Evolutionary conservation across 495 filamentous ascomycete species (phyloP).

Genomic region (Lentithecium fluviatile): DNA sequence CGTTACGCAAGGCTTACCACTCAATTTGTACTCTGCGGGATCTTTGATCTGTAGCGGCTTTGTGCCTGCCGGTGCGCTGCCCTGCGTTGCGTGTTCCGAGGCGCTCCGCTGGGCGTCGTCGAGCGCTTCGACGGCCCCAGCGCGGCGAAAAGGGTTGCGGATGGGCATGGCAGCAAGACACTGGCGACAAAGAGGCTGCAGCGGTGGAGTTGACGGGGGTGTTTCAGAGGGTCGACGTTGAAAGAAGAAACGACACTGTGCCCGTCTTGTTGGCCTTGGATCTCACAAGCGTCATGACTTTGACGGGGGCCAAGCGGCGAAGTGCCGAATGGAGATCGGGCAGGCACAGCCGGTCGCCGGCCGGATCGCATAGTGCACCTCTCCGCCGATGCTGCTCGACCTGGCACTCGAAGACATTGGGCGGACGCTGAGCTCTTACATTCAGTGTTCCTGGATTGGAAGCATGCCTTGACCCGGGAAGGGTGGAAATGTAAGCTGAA

Average conservation of each 20-base stretch:
- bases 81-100: constrained; percentile 27
- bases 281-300: not conserved
- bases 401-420: no score
- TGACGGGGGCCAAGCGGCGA: no score
- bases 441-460: no score
- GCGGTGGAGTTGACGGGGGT: not conserved
- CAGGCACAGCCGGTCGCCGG: no score
- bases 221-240: not conserved
- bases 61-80: constrained; percentile 25
- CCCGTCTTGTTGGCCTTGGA: not conserved
- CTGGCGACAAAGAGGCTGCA: not conserved
- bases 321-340: no score
- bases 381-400: no score
- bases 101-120: constrained; percentile 38
- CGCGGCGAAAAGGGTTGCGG: constrained; percentile 44
- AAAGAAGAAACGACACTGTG: not conserved
- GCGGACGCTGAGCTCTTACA: no score
- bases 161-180: constrained; percentile 42
- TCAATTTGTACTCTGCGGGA: constrained; percentile 46
- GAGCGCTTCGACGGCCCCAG: constrained; percentile 30
- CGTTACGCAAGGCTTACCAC: constrained; percentile 37
- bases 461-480: no score
- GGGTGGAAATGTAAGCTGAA: no score
- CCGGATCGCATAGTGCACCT: no score
- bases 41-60: constrained; percentile 40